Evolutionary conservation across 805 yeast genomes (phyloP).

Genomic region (Wickerhamiella qilinensis): DNA sequence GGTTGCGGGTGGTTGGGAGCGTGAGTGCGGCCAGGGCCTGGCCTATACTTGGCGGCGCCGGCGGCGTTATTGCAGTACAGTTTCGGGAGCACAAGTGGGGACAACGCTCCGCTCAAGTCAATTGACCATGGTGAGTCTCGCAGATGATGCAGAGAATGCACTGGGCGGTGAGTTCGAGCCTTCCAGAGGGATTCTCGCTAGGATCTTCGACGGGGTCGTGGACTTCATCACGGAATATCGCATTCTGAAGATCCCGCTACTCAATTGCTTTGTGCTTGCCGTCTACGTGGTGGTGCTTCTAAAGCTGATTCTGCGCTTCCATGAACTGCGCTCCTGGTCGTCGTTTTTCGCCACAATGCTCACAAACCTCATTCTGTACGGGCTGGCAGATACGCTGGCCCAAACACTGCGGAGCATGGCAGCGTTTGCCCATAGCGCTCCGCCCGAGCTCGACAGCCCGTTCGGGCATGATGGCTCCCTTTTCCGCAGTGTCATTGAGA

Average conservation of each 20-base stretch:
- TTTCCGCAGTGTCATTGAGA: slow-evolving; percentile 17
- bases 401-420: slow-evolving; percentile 42
- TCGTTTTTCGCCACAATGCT: slow-evolving; percentile 65
- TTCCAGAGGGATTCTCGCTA: too few relatives aligned
- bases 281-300: slow-evolving; percentile 17
- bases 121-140: too few relatives aligned
- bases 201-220: neutral
- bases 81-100: too few relatives aligned
- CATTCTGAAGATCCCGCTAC: slow-evolving; percentile 18
- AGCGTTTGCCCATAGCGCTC: slow-evolving; percentile 9
- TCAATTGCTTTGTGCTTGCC: slow-evolving; percentile 22
- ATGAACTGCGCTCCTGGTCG: slow-evolving; percentile 34
- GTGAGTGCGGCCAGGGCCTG: too few relatives aligned
- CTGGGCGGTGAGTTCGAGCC: too few relatives aligned
- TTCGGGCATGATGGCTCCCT: slow-evolving; percentile 8
- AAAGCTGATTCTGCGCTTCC: slow-evolving; percentile 21
- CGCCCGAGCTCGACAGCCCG: slow-evolving; percentile 5
- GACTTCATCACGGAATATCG: slow-evolving; percentile 11
- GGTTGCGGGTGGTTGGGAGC: too few relatives aligned
- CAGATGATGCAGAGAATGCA: too few relatives aligned
- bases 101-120: too few relatives aligned
- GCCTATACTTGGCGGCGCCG: too few relatives aligned
- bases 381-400: slow-evolving; percentile 83
- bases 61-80: too few relatives aligned
- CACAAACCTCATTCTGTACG: slow-evolving; percentile 67